Evolutionary conservation across 1,284 basidiomycete species (phyloP).

Genomic region (Mycosarcoma mackinlayi): DNA sequence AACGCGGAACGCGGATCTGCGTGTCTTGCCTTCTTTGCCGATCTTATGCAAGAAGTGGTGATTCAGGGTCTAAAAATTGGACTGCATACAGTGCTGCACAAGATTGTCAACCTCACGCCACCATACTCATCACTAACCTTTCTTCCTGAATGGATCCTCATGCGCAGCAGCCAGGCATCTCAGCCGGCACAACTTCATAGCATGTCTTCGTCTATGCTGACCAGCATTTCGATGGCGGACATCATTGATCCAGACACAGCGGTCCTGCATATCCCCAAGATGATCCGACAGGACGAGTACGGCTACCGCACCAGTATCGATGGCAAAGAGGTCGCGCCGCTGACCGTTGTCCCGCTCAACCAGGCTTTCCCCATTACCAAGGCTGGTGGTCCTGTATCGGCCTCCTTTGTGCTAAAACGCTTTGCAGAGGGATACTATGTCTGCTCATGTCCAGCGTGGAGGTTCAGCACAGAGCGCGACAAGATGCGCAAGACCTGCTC

Average conservation of each 20-base stretch:
- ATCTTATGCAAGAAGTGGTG: not conserved
- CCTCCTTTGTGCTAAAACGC: constrained; percentile 24
- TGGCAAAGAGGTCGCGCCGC: constrained; percentile 27
- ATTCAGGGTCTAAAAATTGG: constrained; percentile 21
- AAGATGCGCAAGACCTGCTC: constrained; percentile 75
- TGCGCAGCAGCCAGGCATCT: too few species aligned
- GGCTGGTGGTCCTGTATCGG: constrained; percentile 6
- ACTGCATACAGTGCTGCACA: not conserved
- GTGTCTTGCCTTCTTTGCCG: constrained; percentile 14
- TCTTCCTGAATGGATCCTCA: not conserved
- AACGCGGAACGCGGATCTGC: constrained; percentile 35
- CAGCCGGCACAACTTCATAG: not conserved
- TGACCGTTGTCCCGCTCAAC: constrained; percentile 25
- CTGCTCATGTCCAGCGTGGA: constrained; percentile 69
- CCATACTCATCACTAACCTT: not conserved
- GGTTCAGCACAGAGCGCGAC: constrained; percentile 71
- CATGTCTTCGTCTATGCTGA: constrained; percentile 19
- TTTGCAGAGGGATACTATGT: constrained; percentile 70
- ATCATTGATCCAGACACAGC: constrained; percentile 41
- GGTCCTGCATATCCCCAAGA: constrained; percentile 43
- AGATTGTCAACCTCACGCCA: too few species aligned
- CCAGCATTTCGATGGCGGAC: constrained; percentile 43
- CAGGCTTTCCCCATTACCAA: constrained; percentile 23
- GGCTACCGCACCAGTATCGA: constrained; percentile 44
- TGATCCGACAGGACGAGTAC: constrained; percentile 44